Evolutionary conservation across 202 grass and related monocot species (phyloP), one percentile per base, ranked within the genome.

Genomic region (Brachypodium distachyon): DNA sequence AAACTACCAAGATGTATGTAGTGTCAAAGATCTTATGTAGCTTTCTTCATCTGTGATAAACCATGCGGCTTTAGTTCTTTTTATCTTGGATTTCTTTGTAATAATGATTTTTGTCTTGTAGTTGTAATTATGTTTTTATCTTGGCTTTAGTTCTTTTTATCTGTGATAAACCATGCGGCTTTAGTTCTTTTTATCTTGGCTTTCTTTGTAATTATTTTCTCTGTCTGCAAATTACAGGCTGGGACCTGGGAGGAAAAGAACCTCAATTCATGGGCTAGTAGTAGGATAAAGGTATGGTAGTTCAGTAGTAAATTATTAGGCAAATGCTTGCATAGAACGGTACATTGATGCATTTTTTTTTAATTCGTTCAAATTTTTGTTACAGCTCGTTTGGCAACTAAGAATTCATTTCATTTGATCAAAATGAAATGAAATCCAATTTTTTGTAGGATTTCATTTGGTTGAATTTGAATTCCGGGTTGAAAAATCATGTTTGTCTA

Each of bases 241-340:
- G 96, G 96, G 77, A 99, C 96, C 10, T 99, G 96, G 96, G 96
- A 95, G 77, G 96, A 99, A 79, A 99, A 86, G 60, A 99, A 93
- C 77, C 87, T 99, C 14, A 95, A 88, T 86, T 87, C 96, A 85
- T 99, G 96, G 96, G 92, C 96, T 56, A 95, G 36, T 65, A 73
- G 72, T 70, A 86, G 92, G 67, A 95, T 99, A 68, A 99, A 99
- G 89, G 96, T 99, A 50, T n/a, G 12, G 38, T 82, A 13, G 19
- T 66, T 76, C 73, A 7, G 2, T 48, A 11, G 11, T n/a, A 6
- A 57, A 47, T 11, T 36, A 14, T 44, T 75, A 40, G 17, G 4
- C 12, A 61, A 67, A 60, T 51, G 19, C 32, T 78, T 67, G 7
- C 27, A 38, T 51, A 33, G 2, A 41, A 11, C 33, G 57, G n/a